Conservation (phyloP, 1,284 basidiomycete species). For the Gastroboletus turbinatus region DNA sequence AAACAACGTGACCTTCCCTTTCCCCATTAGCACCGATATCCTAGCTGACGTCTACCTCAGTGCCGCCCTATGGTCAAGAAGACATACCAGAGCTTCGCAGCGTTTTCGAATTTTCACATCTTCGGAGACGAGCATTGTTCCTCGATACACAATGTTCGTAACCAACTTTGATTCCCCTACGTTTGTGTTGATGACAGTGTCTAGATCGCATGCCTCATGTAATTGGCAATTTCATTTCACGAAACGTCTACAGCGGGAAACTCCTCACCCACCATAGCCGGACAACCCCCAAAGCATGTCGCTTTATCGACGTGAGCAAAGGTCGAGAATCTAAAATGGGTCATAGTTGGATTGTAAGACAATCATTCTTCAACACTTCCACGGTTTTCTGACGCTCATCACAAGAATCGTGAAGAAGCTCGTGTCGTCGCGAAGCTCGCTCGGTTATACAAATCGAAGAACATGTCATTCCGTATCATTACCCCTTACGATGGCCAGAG, state of each 20-base stretch:
- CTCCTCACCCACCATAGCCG: conserved; percentile 24
- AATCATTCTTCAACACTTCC: background rate
- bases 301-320: conserved; percentile 30
- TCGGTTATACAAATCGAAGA: conserved; percentile 2
- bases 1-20: conserved; percentile 59
- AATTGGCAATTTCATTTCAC: conserved; percentile 50
- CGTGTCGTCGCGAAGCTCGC: conserved; percentile 25
- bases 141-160: conserved; percentile 46
- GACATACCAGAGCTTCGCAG: conserved; percentile 39
- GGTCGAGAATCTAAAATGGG: conserved; percentile 25
- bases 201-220: conserved; percentile 52
- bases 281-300: conserved; percentile 13
- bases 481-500: conserved; percentile 64
- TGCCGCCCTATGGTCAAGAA: conserved; percentile 50
- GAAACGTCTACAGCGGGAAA: conserved; percentile 39
- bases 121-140: conserved; percentile 35
- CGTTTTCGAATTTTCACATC: conserved; percentile 46
- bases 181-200: background rate
- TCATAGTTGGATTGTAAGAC: conserved; percentile 30
- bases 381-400: background rate
- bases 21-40: conserved; percentile 5
- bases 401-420: conserved; percentile 29
- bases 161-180: background rate
- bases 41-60: conserved; percentile 29
- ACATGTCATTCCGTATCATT: conserved; percentile 26